Base-by-base conservation (phyloP, 225 moss, liverwort and hornwort species). In the Anthoceros angustus region DNA sequence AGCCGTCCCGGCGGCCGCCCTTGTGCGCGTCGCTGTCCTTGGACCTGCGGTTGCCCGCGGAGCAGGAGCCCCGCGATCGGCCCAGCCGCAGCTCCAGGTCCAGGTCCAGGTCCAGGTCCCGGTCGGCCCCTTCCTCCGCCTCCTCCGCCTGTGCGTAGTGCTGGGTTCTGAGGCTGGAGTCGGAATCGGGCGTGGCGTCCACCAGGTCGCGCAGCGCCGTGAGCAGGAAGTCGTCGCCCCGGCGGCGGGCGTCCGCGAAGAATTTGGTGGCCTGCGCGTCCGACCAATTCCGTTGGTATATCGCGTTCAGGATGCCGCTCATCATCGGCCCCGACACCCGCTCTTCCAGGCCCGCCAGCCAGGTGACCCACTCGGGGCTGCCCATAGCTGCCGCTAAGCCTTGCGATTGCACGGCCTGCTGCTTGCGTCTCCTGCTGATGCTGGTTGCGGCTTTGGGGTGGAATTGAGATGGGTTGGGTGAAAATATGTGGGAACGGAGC, bases 71-170 rank as follows among this genome's bases (percentile, higher is more conserved):
- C 23, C 55, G 18, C 8, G 55, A 55, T 23, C 55, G 55, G 55
- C 55, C 55, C 55, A 55, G n/a, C 18, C 55, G 18, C n/a, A 55
- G 55, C 55, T 55, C 55, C 7, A 55, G 55, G 55, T 55, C 55
- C 55, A 55, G 55, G 55, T 55, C 55, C 55, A 55, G 46, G 18
- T 12, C 46, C 18, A 18, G 32, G 1, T 32, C 32, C 32, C 32
- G 32, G 32, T 32, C 55, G 23, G 55, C 18, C n/a, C 23, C 55
- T 23, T 55, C 55, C 18, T 15, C 55, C 23, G n/a, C 23, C n/a
- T 55, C 55, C 23, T 55, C 55, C 55, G 18, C 55, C n/a, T 55
- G n/a, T 20, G 8, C 7, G n/a, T 55, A 23, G 16, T 55, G 55
- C 55, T 15, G 55, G 55, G n/a, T 55, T 55, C 55, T 55, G 55